phyloP scores from a whole-genome alignment of 2,329 filamentous ascomycete genomes.

The Monosporascus sp. region DNA sequence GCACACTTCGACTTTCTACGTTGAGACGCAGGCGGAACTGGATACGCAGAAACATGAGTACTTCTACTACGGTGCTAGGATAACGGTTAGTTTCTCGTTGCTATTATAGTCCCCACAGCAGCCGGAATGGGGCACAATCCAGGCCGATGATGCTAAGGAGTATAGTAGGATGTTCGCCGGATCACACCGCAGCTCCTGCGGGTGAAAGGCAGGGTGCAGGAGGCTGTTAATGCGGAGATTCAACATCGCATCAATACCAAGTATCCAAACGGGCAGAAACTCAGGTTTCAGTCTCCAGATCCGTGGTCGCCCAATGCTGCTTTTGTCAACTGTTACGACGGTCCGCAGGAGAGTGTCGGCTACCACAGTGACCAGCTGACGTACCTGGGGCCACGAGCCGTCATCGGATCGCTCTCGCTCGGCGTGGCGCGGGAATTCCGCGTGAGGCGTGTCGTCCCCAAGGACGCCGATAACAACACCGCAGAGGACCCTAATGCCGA shows the following conservation, averaged over 20 bases:
- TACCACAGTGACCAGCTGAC: constrained; percentile 92
- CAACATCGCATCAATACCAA: constrained; percentile 59
- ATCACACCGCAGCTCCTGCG: constrained; percentile 69
- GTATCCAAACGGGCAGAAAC: constrained; percentile 66
- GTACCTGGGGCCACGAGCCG: constrained; percentile 80
- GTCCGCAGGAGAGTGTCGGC: constrained; percentile 75
- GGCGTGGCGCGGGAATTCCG: constrained; percentile 93
- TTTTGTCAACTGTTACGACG: constrained; percentile 91
- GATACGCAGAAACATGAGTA: constrained; percentile 71
- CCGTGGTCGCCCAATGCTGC: constrained; percentile 83
- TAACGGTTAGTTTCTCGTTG: constrained; percentile 46
- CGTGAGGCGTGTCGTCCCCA: constrained; percentile 68
- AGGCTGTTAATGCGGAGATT: constrained; percentile 75
- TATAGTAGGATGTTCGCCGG: constrained; percentile 61
- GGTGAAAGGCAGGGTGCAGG: constrained; percentile 65
- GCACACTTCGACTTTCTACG: constrained; percentile 79
- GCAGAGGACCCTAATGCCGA: constrained; percentile 54
- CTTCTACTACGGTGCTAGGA: constrained; percentile 72
- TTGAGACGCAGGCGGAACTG: constrained; percentile 67
- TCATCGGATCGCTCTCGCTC: constrained; percentile 86
- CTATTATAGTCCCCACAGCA: neutral
- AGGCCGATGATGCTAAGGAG: neutral
- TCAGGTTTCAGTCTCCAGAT: constrained; percentile 68
- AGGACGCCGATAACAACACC: constrained; percentile 39
- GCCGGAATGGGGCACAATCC: neutral